Conservation (phyloP, 345 rosid genomes). For the Linum usitatissimum region DNA sequence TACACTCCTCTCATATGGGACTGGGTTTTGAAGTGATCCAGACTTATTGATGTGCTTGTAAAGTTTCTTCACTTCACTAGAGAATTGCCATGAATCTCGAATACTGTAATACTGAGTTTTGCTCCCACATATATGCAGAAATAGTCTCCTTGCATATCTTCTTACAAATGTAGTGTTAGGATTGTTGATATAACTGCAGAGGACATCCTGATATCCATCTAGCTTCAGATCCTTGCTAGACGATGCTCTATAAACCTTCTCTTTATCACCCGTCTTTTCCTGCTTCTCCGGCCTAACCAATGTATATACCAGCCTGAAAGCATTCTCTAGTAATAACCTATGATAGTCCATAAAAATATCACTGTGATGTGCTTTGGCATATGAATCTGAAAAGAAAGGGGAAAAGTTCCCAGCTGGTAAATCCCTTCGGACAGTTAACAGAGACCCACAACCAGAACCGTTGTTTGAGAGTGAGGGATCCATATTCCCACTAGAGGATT, state of each 20-base stretch:
- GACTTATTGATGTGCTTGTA: conserved; percentile 84
- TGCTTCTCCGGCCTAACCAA: conserved; percentile 97
- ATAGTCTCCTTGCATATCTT: conserved; percentile 95
- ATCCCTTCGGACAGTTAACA: conserved; percentile 80
- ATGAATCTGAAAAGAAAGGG: conserved; percentile 97
- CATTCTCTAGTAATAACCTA: conserved; percentile 81
- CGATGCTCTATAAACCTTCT: conserved; percentile 48
- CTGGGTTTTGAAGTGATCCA: conserved; percentile 74
- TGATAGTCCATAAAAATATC: conserved; percentile 90
- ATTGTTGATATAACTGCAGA: conserved; percentile 93
- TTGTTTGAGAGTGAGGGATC: conserved; percentile 49
- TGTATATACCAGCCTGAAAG: conserved; percentile 77
- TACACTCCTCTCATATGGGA: conserved; percentile 85
- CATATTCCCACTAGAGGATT: conserved; percentile 49
- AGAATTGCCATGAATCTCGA: conserved; percentile 94
- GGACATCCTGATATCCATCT: conserved; percentile 93
- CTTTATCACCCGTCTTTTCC: conserved; percentile 87
- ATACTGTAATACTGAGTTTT: conserved; percentile 92
- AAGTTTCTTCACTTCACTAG: conserved; percentile 72
- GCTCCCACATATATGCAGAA: conserved; percentile 93
- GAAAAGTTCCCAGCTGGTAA: conserved; percentile 87
- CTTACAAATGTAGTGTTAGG: conserved; percentile 88
- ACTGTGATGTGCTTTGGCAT: conserved; percentile 78
- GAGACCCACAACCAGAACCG: conserved; percentile 93
- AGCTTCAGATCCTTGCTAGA: conserved; percentile 78